Base-by-base conservation (phyloP, 306 rosid genomes). In the Corylus americana region DNA sequence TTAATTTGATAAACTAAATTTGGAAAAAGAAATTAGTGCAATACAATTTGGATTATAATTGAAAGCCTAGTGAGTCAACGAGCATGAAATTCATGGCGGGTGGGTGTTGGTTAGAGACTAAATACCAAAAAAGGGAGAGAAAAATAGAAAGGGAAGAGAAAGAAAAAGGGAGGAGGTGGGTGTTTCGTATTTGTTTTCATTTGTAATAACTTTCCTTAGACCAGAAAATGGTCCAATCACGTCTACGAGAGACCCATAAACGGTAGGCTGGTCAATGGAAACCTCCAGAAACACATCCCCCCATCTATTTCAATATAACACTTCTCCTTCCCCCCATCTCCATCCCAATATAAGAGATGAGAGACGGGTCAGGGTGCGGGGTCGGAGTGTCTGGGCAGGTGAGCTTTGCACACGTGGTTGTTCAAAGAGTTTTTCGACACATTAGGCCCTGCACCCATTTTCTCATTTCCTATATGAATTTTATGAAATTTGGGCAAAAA, bases 131-230 rank as follows among this genome's bases (percentile, higher is more conserved):
- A 13, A 75, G 74, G 39, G 49, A 47, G 4, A 54, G 11, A n/a
- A 29, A 20, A 39, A 1, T 11, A 0, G 12, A 53, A 53, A 79
- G 7, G 25, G 6, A 14, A 11, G 27, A 5, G 35, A 31, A 35
- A 55, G 20, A 13, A 37, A 17, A 13, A 75, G 74, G 25, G 49
- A 31, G 25, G 6, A 14, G 8, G 27, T 5, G 20, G 35, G n/a
- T 47, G 75, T 55, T 66, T 66, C 59, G 53, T 74, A 25, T 51
- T 49, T 54, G 74, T 74, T 27, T 55, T 64, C 58, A 12, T 70
- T 20, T 58, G 55, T 10, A 55, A 20, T 10, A 55, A 20, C 39
- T 45, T 59, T 74, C 45, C 22, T 10, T 16, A 44, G 80, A 20
- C 25, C 17, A 16, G 13, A 39, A n/a, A 20, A 8, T 22, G 54